Percentiles rank a stretch among this genome's conserved stretches.
Evolutionary conservation across 345 rosid genomes (phyloP).

Genomic region (Lumnitzera littorea): DNA sequence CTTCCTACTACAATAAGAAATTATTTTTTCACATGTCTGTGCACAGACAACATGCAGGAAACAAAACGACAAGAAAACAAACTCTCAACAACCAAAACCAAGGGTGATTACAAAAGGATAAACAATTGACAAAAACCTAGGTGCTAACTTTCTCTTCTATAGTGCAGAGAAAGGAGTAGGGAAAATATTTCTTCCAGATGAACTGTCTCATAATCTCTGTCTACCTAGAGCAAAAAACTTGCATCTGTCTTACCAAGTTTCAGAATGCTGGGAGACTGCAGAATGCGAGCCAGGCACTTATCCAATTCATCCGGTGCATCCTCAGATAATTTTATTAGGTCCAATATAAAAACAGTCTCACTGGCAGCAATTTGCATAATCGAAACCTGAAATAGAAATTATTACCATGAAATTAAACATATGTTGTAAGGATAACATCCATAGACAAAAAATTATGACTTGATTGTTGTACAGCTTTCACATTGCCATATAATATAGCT

Average conservation of each 20-base stretch:
- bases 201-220: neutral
- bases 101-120: no score
- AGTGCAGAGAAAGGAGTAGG: no score
- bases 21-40: no score
- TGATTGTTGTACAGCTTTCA: no score
- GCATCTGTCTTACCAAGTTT: constrained; percentile 67
- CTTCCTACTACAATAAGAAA: neutral
- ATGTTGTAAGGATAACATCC: neutral
- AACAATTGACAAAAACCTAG: no score
- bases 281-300: constrained; percentile 61
- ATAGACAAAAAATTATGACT: neutral
- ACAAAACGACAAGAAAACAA: no score
- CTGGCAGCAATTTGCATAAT: constrained; percentile 87
- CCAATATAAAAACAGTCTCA: constrained; percentile 65
- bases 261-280: constrained; percentile 58
- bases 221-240: constrained; percentile 1
- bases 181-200: no score
- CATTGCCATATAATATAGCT: no score
- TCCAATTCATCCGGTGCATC: constrained; percentile 60
- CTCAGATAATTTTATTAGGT: constrained; percentile 70
- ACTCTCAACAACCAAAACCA: no score
- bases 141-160: no score
- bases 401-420: constrained; percentile 1
- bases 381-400: constrained; percentile 63
- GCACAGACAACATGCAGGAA: no score